phyloP scores from a whole-genome alignment of 495 filamentous ascomycete genomes.

The Chaetomidium leptoderma region DNA sequence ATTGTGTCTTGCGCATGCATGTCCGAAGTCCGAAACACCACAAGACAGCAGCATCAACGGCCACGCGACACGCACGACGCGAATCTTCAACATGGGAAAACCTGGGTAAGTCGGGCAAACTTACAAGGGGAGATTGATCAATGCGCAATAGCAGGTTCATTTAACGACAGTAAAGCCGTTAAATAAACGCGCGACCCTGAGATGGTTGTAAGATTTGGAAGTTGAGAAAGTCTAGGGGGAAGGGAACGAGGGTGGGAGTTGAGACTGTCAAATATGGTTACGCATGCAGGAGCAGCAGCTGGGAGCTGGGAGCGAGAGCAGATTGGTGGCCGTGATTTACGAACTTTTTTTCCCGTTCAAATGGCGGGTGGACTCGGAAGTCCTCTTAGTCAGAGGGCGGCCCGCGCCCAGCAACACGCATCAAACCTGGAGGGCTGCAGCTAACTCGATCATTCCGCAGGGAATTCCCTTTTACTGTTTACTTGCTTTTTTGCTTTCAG shows the following conservation, averaged over 20 bases:
- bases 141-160: constrained; percentile 61
- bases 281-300: no score
- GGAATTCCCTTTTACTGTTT: background rate
- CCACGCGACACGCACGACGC: background rate
- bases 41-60: background rate
- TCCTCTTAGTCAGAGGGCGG: background rate
- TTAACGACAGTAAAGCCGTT: constrained; percentile 59
- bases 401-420: background rate
- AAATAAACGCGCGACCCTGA: constrained; percentile 56
- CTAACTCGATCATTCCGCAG: constrained; percentile 8
- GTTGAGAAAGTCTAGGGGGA: constrained; percentile 13
- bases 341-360: constrained; percentile 15
- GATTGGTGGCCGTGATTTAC: constrained; percentile 1
- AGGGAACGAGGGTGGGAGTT: constrained; percentile 20
- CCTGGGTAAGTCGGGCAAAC: constrained; percentile 24
- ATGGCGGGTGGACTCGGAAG: constrained; percentile 17
- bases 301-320: background rate
- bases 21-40: no score
- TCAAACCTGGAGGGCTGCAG: background rate
- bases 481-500: background rate
- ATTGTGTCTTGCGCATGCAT: no score
- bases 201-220: constrained; percentile 25
- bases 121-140: constrained; percentile 44
- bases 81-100: background rate
- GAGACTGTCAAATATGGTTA: constrained; percentile 15